Base-by-base conservation (phyloP, 805 yeast species). In the Wickerhamiella parazyma region DNA sequence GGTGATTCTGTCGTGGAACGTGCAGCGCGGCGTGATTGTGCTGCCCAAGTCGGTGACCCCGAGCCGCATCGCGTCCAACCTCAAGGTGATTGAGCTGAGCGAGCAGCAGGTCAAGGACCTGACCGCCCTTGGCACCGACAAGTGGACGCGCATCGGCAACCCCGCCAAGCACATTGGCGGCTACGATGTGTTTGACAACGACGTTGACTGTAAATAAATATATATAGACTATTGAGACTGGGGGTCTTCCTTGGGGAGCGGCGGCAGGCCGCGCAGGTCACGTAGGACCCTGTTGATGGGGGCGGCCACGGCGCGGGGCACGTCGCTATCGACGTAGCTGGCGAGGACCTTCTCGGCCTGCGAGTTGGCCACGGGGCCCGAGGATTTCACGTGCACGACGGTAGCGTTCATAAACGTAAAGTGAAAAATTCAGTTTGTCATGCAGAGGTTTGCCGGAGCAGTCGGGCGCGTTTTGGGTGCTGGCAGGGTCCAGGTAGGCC, bases 181-280 rank as follows among this genome's bases (percentile, higher is more conserved):
- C 29, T 21, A 18, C 19, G 42, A 39, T 31, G 36, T 39, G 21
- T 39, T 29, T 21, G 42, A 39, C 18, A 26, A 14, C n/a, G 36
- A 39, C 18, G 22, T 39, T 12, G 42, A 39, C 36, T 39, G 42
- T 20, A 29, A 31, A 39, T 39, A 19, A 28, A 21, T 21, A 21
- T 5, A 21, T 22, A 22, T 22, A 22, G 25, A 22, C 8, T 22
- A 22, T 22, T 22, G 34, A 33, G 26, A 17, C 22, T 19, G 14
- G 25, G 33, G 20, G 22, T 49, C 29, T 10, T 36, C 33, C 17
- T 16, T 28, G 17, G 39, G 39, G 33, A 36, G 48, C 2, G 94
- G 93, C 8, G 93, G 89, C 46, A 83, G 68, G 1, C 94, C 94
- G 51, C 85, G 68, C 51, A 82, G 71, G 49, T 80, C 84, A 62